Base-by-base conservation (phyloP, 2,329 filamentous ascomycete genomes). In the Talaromyces sp. region DNA sequence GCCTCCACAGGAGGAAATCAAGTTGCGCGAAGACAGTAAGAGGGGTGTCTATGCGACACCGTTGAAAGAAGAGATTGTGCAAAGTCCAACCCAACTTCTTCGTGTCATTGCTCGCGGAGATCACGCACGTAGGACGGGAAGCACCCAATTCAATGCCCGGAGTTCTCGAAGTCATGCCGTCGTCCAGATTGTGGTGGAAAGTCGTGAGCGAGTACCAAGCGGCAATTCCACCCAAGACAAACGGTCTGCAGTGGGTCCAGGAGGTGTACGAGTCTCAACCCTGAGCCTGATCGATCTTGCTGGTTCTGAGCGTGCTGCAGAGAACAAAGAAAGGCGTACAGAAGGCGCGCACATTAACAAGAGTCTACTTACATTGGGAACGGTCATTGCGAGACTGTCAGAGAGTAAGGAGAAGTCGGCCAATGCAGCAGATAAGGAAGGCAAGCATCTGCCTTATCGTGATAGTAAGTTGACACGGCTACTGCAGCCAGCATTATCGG, bases 321-420 rank as follows among this genome's bases (percentile, higher is more conserved):
- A 98, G 73, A 91, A 90, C 63, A 99, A 98, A 76, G 95, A 98
- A 80, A 87, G 95, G 62, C 87, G 95, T 54, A 92, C 92, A 17
- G 95, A 99, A 79, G 95, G 95, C 68, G 94, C 94, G 13, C 95
- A 99, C 75, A 99, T 99, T 80, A 99, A 99, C 83, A 98, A 98
- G 81, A 97, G 93, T 77, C 81, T 99, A 73, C 86, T 99, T 66
- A 99, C 95, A 0, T 83, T 99, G 3, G 95, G 95, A 61, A 99
- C 92, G 0, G 95, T 99, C 72, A 97, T 99, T 75, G 91, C 92
- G 11, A 90, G 91, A 68, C 83, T 99, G n/a, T 96, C 94, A 1
- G 92, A 92, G 63, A 87, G 90, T 73, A 96, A 96, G 74, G 91
- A 96, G 49, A 94, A 93, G 77, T 85, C 90, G 65, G 86, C 85